Base-by-base conservation (phyloP, 1,139 yeast genomes). In the Kurtzmaniella quercitrusa region DNA sequence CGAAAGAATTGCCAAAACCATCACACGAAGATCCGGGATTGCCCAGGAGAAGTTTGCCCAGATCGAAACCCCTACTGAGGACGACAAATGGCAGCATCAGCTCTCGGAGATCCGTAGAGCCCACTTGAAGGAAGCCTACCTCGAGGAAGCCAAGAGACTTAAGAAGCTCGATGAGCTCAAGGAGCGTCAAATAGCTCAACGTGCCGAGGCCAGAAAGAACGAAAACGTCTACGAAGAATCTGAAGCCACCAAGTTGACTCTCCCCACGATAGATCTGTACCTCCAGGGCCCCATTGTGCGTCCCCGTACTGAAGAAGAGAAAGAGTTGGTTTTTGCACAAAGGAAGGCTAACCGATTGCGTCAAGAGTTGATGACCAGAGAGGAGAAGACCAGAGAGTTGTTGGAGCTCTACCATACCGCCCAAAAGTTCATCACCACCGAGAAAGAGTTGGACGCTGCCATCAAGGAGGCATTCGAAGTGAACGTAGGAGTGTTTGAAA, bases 251-350 rank as follows among this genome's bases (percentile, higher is more conserved):
- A 67, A 68, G 54, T 75, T 85, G 54, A 86, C 96, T 1, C 72
- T 88, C 43, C 96, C 96, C 39, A 86, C 96, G 2, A 72, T 90
- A 50, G 91, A 85, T 54, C 73, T 79, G 37, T 73, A 84, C 51
- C 68, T 85, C 51, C 61, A 77, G 34, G 87, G 87, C 2, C 86
- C 91, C 15, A 66, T 89, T 48, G 78, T 90, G 71, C 76, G 85
- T 58, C 77, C 68, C 43, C 76, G 96, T 62, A 84, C 95, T 0
- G 70, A 68, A 31, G 90, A 81, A 55, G 94, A 89, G 60, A 59
- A 62, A 38, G 71, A 70, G 43, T 58, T 74, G 37, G 62, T 84
- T 48, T 53, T 60, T 38, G 73, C 78, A 54, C 68, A 65, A 50
- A 59, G 77, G 44, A 50, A 53, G 2, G 55, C 66, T 48, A 72